Base-by-base conservation (phyloP, 106 monocot species). In the Posidonia australis region DNA sequence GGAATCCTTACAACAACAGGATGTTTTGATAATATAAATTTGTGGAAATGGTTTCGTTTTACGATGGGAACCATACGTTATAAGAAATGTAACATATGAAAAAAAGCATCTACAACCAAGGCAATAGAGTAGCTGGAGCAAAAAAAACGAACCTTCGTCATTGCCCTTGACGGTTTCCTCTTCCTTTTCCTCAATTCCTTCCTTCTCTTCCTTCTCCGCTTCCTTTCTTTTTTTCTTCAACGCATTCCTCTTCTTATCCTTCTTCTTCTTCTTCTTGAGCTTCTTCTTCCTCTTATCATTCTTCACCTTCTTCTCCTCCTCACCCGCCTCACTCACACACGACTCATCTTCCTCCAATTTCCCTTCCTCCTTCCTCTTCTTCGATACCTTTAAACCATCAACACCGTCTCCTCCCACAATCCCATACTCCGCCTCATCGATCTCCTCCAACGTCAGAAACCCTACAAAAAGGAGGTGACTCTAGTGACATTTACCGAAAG, bases 361-460 rank as follows among this genome's bases (percentile, higher is more conserved):
- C 28, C 24, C 54, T 30, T 54, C 77, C n/a, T 58, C 62, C 64
- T 77, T 82, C 57, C 82, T 73, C 68, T 84, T 87, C 74, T 76
- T 83, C 27, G 65, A 65, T 58, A 67, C 54, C 0, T 18, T 23
- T 61, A 55, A 41, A 53, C 14, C 10, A 14, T 21, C 9, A 36
- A 14, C 52, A 10, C 29, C 14, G 29, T 68, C 27, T 49, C 69
- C 83, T 5, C 73, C 76, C 7, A 82, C 54, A 16, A 82, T 58
- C 47, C 83, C 75, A 57, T 82, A 90, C 19, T 90, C 90, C 45
- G 76, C 58, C 22, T 86, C 94, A 54, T 96, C 90, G 5, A 96
- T 84, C 82, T 96, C 94, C 49, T 96, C 90, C 72, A 96, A 60
- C 5, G 84, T 80, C 10, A 96, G 71, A 69, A 96, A 96, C 5